phyloP scores from a whole-genome alignment of 2,329 filamentous ascomycete species.

The Talaromyces sp. region DNA sequence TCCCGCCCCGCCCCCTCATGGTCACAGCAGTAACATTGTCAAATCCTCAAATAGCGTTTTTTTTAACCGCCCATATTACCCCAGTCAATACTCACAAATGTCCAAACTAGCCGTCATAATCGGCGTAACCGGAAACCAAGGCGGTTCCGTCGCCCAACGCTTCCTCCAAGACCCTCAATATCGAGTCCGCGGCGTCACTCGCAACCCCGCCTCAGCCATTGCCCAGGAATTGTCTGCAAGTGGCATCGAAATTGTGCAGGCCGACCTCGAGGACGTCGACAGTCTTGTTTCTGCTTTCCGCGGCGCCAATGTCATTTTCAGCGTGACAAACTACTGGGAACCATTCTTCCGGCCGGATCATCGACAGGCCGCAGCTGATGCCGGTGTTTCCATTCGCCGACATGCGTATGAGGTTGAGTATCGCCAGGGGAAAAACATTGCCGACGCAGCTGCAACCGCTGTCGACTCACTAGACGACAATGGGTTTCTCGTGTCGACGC shows the following conservation, averaged over 20 bases:
- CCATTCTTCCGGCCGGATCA: slow-evolving; percentile 44
- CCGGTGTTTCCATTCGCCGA: slow-evolving; percentile 39
- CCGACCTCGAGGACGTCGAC: slow-evolving; percentile 46
- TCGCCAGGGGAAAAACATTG: slow-evolving; percentile 22
- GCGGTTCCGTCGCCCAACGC: slow-evolving; percentile 49
- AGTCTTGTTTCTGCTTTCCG: slow-evolving; percentile 43
- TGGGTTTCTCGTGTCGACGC: slow-evolving; percentile 49
- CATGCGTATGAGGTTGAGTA: slow-evolving; percentile 19
- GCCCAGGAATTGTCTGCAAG: slow-evolving; percentile 41
- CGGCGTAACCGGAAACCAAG: slow-evolving; percentile 58
- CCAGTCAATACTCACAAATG: slow-evolving; percentile 13
- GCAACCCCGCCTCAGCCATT: slow-evolving; percentile 41
- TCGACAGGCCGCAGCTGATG: slow-evolving; percentile 33
- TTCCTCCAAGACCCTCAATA: slow-evolving; percentile 44
- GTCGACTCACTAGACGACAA: slow-evolving; percentile 41
- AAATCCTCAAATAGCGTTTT: not conserved
- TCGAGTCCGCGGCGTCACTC: slow-evolving; percentile 53
- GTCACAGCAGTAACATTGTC: not conserved
- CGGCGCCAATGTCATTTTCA: slow-evolving; percentile 47
- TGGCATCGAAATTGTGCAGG: slow-evolving; percentile 51
- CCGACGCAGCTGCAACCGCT: slow-evolving; percentile 31
- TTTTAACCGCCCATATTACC: not conserved
- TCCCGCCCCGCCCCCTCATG: not conserved
- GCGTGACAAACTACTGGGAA: slow-evolving; percentile 50
- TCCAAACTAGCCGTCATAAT: slow-evolving; percentile 47